Evolutionary conservation across 225 moss, liverwort and hornwort species (phyloP).

Genomic region (Takakia lepidozioides): DNA sequence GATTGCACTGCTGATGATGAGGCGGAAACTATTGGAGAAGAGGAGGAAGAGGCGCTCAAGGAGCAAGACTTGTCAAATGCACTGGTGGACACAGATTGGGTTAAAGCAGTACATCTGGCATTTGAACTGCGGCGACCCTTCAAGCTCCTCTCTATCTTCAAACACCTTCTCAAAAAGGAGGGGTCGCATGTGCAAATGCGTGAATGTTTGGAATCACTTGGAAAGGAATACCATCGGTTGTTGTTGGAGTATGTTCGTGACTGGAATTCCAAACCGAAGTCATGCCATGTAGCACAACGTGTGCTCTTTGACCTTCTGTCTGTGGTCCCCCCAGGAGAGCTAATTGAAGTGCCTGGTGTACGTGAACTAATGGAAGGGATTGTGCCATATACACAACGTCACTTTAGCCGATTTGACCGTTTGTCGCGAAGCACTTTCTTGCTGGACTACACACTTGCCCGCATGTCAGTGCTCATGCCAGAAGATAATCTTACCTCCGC

Average conservation of each 20-base stretch:
- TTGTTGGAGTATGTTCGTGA: conserved; percentile 84
- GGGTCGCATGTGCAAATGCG: conserved; percentile 45
- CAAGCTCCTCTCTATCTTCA: conserved; percentile 74
- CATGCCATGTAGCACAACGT: conserved; percentile 87
- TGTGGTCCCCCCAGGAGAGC: conserved; percentile 60
- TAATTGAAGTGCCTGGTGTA: conserved; percentile 74
- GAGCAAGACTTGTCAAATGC: conserved; percentile 92
- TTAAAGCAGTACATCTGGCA: conserved; percentile 77
- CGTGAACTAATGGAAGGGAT: conserved; percentile 86
- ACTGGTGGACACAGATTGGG: conserved; percentile 79
- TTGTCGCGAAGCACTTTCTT: conserved; percentile 70
- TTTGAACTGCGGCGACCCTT: conserved; percentile 92
- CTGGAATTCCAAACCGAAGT: conserved; percentile 94
- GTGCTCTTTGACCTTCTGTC: conserved; percentile 66
- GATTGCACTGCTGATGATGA: conserved; percentile 88
- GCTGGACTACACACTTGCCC: conserved; percentile 67
- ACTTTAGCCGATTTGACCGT: conserved; percentile 71
- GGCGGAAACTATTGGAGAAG: conserved; percentile 52
- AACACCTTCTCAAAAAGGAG: conserved; percentile 58
- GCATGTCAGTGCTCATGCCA: conserved; percentile 55
- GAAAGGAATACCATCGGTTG: conserved; percentile 71
- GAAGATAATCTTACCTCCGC: conserved; percentile 7
- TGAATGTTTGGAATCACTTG: conserved; percentile 54
- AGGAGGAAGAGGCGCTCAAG: conserved; percentile 87
- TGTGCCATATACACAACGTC: conserved; percentile 79